Conservation (phyloP, 2,329 filamentous ascomycete species). For the Clonostachys rosea region DNA sequence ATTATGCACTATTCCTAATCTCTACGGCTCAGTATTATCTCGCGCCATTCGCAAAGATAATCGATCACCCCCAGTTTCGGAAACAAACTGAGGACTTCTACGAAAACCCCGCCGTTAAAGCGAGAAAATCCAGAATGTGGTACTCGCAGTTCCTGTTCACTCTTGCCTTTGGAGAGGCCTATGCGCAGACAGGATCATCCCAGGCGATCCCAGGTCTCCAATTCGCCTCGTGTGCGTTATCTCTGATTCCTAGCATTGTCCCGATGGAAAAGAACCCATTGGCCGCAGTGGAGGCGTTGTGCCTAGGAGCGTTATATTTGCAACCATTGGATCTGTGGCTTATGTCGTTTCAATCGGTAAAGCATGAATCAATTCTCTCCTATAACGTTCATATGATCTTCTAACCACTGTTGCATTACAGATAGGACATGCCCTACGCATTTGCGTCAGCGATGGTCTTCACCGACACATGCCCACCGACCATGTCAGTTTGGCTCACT, state of each 20-base stretch:
- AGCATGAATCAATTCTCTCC: not conserved
- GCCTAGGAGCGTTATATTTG: conserved; percentile 27
- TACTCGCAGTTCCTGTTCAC: conserved; percentile 5
- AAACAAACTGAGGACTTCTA: conserved; percentile 12
- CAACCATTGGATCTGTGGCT: conserved; percentile 32
- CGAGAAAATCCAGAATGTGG: conserved; percentile 7
- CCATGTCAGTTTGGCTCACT: conserved; percentile 11
- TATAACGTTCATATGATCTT: not conserved
- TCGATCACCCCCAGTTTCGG: conserved; percentile 12
- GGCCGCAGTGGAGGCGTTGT: conserved; percentile 16
- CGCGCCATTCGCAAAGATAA: conserved; percentile 12
- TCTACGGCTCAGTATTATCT: conserved; percentile 15
- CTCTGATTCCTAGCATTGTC: conserved; percentile 1
- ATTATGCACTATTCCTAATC: conserved; percentile 13
- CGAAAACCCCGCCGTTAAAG: conserved; percentile 9
- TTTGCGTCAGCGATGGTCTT: conserved; percentile 21
- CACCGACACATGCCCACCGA: conserved; percentile 16
- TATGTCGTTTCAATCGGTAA: conserved; percentile 28
- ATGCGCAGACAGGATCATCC: not conserved
- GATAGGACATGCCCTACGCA: conserved; percentile 23
- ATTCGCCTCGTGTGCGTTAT: conserved; percentile 2
- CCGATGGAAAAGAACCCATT: not conserved
- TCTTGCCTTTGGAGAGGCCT: conserved; percentile 5
- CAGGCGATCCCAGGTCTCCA: not conserved
- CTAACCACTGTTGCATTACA: not conserved